Evolutionary conservation across 371 early-diverging fungal genomes (phyloP).

Genomic region (Syncephalastrum racemosum): DNA sequence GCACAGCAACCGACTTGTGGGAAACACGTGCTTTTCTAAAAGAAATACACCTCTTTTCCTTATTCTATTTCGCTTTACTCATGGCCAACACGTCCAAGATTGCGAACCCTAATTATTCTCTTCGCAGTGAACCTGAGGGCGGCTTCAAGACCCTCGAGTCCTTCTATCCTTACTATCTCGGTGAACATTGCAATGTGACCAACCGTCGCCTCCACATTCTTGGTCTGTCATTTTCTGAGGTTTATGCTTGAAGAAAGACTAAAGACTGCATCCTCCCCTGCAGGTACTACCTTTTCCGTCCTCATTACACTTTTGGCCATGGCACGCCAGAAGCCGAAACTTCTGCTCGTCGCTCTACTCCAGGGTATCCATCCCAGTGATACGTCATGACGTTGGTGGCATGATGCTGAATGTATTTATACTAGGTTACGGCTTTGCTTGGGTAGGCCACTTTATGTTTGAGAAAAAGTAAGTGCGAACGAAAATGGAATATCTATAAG

Average conservation of each 20-base stretch:
- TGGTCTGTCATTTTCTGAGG: slow-evolving; percentile 27
- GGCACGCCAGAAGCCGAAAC: slow-evolving; percentile 20
- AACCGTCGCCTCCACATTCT: slow-evolving; percentile 58
- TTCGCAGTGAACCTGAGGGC: slow-evolving; percentile 43
- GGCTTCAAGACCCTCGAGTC: slow-evolving; percentile 54
- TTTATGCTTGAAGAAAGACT: not conserved
- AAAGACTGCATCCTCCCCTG: not conserved
- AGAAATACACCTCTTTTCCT: slow-evolving; percentile 5
- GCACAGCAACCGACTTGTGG: no score
- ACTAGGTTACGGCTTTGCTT: slow-evolving; percentile 62
- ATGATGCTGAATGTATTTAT: not conserved
- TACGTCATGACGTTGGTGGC: not conserved
- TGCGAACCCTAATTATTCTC: slow-evolving; percentile 57
- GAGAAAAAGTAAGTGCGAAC: slow-evolving; percentile 49
- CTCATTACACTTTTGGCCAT: slow-evolving; percentile 20
- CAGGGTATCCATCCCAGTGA: slow-evolving; percentile 28
- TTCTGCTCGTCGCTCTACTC: slow-evolving; percentile 22
- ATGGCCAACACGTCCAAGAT: slow-evolving; percentile 11
- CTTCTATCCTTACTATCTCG: slow-evolving; percentile 74
- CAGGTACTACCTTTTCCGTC: slow-evolving; percentile 36
- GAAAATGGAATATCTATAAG: not conserved
- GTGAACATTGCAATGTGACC: slow-evolving; percentile 57
- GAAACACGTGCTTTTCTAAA: not conserved
- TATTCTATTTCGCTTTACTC: slow-evolving; percentile 1
- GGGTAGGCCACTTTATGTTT: slow-evolving; percentile 71